These are phyloP conservation scores for Lentinula guzmanii DNA, from an alignment of 768 basidiomycete genomes.

Conservation along the genomic window DNA sequence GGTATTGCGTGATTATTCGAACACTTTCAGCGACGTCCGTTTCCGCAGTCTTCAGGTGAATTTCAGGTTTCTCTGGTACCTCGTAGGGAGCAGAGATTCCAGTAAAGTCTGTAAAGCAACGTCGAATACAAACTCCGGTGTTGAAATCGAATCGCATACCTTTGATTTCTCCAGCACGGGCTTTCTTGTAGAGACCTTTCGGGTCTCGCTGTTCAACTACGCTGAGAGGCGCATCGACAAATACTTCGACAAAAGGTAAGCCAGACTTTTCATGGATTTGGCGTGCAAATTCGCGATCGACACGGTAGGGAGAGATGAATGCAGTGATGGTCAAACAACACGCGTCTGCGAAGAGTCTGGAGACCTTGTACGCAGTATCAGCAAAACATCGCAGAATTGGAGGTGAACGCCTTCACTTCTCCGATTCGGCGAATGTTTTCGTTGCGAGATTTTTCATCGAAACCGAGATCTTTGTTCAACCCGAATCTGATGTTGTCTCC, in stretches of 20 bases:
- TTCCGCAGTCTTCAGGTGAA: slow-evolving; percentile 88
- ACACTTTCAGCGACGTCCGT: slow-evolving; percentile 76
- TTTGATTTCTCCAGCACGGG: slow-evolving; percentile 92
- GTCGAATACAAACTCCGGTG: neutral
- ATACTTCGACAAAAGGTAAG: slow-evolving; percentile 90
- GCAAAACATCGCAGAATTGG: slow-evolving; percentile 6
- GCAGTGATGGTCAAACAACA: slow-evolving; percentile 86
- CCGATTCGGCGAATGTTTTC: slow-evolving; percentile 97
- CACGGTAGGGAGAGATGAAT: slow-evolving; percentile 96
- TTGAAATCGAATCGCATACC: slow-evolving; percentile 38
- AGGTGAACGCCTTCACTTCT: slow-evolving; percentile 52
- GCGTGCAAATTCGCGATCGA: slow-evolving; percentile 80
- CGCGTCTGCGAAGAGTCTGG: slow-evolving; percentile 89
- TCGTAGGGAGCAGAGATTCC: slow-evolving; percentile 98
- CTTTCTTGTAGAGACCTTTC: slow-evolving; percentile 97
- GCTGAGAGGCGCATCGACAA: slow-evolving; percentile 83
- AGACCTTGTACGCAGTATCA: slow-evolving; percentile 54
- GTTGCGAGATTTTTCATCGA: slow-evolving; percentile 85
- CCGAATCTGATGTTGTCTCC: slow-evolving; percentile 96
- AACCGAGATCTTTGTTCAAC: slow-evolving; percentile 93
- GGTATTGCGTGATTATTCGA: slow-evolving; percentile 71
- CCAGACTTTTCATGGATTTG: slow-evolving; percentile 68
- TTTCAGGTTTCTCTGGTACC: slow-evolving; percentile 75
- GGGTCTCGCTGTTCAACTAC: slow-evolving; percentile 93
- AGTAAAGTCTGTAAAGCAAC: slow-evolving; percentile 75